Evolutionary conservation across 108 stramenopile species (phyloP).

Genomic region (Mediolabrus comicus): DNA sequence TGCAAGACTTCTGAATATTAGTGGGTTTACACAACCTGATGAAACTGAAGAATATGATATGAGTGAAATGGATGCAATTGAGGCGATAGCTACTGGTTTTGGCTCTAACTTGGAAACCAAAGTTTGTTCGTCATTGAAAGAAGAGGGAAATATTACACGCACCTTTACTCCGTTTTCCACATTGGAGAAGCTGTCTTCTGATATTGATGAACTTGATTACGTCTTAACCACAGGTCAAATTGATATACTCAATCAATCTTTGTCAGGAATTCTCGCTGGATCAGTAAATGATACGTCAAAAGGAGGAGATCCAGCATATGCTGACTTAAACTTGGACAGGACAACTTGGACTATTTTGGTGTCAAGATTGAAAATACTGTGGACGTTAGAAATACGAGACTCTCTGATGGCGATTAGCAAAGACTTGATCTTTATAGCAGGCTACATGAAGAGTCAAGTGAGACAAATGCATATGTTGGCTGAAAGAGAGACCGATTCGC

Average conservation of each 20-base stretch:
- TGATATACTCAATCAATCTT: constrained; percentile 47
- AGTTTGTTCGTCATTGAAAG: constrained; percentile 1
- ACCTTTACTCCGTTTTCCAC: constrained; percentile 26
- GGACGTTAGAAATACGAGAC: constrained; percentile 57
- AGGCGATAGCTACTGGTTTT: constrained; percentile 12
- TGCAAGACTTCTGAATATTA: constrained; percentile 42
- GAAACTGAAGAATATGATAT: constrained; percentile 1
- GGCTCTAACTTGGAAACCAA: constrained; percentile 6
- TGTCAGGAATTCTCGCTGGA: constrained; percentile 32
- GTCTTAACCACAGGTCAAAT: constrained; percentile 39
- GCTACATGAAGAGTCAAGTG: constrained; percentile 47
- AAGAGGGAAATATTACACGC: not conserved
- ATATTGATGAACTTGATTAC: constrained; percentile 50
- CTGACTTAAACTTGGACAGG: constrained; percentile 28
- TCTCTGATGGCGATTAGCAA: constrained; percentile 40
- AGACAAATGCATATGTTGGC: constrained; percentile 36
- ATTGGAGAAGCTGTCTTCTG: constrained; percentile 19
- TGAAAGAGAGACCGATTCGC: not conserved
- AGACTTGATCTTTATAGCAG: constrained; percentile 46
- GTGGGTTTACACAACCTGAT: constrained; percentile 27
- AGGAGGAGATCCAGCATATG: constrained; percentile 11
- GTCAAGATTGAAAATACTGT: constrained; percentile 40
- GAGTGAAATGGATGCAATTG: constrained; percentile 12
- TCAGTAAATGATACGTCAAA: constrained; percentile 7
- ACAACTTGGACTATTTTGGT: constrained; percentile 56